These are phyloP conservation scores for Tolypocladium tropicale DNA, from an alignment of 2,329 filamentous ascomycete genomes.

Conservation along the genomic window DNA sequence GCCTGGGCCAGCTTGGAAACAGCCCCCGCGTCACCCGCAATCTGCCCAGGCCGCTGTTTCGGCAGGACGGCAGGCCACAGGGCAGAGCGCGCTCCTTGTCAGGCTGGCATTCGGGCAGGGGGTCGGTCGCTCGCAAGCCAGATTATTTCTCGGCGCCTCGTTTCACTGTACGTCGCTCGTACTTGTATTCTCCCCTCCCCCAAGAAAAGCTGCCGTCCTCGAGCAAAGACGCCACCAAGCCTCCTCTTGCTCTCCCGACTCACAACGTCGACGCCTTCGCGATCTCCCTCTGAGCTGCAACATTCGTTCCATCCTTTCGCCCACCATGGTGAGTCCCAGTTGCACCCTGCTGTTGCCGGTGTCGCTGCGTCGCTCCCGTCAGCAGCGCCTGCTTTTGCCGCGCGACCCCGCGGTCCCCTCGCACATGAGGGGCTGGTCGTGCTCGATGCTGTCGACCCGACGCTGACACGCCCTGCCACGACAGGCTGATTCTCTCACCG, in stretches of 20 bases:
- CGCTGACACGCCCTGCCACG: slow-evolving; percentile 6
- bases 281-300: slow-evolving; percentile 6
- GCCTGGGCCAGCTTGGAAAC: neutral
- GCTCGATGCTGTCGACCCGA: slow-evolving; percentile 6
- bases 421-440: slow-evolving; percentile 13
- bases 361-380: neutral
- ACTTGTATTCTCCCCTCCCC: neutral
- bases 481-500: slow-evolving; percentile 94
- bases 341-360: neutral
- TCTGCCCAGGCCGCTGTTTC: neutral
- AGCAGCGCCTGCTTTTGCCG: neutral
- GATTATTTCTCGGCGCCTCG: neutral
- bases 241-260: neutral
- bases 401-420: neutral
- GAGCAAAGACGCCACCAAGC: slow-evolving; percentile 6
- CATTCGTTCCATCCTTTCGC: slow-evolving; percentile 1
- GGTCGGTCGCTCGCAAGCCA: neutral
- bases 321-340: slow-evolving; percentile 18
- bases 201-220: slow-evolving; percentile 7
- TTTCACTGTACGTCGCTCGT: neutral
- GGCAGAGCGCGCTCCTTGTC: neutral
- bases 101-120: neutral
- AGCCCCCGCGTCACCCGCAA: neutral
- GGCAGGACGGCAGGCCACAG: neutral
- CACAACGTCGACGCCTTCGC: slow-evolving; percentile 3